These are phyloP conservation scores for Puccinia horiana DNA, from an alignment of 1,284 basidiomycete genomes.

Conservation along the genomic window DNA sequence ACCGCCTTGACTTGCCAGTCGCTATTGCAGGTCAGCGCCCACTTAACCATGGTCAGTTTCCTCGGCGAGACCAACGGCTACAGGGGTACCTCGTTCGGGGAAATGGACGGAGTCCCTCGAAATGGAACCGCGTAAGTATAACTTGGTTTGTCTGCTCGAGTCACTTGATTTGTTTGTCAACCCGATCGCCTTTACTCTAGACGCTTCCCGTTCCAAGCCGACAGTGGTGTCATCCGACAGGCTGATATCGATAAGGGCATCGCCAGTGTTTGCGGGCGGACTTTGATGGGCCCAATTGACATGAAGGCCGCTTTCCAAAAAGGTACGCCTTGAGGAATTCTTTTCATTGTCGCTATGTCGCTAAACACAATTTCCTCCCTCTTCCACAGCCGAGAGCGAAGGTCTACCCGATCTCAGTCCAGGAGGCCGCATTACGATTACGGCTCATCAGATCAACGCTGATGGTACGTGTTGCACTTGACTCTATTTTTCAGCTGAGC, in stretches of 20 bases:
- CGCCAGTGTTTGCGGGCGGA: slow-evolving; percentile 44
- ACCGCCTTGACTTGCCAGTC: not conserved
- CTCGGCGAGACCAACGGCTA: slow-evolving; percentile 46
- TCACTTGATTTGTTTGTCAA: not conserved
- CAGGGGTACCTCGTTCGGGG: slow-evolving; percentile 37
- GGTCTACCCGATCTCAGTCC: slow-evolving; percentile 41
- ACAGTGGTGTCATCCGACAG: slow-evolving; percentile 38
- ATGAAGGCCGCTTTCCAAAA: slow-evolving; percentile 26
- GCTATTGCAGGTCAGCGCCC: not conserved
- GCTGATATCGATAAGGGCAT: slow-evolving; percentile 35
- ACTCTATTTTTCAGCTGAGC: not conserved
- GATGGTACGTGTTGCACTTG: slow-evolving; percentile 14
- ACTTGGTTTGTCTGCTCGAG: not conserved
- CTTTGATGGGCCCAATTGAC: slow-evolving; percentile 42
- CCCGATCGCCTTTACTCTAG: not conserved
- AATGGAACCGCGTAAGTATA: slow-evolving; percentile 43
- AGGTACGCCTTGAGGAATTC: not conserved
- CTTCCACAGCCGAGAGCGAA: slow-evolving; percentile 29
- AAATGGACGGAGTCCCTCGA: slow-evolving; percentile 34
- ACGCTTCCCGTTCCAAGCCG: slow-evolving; percentile 40
- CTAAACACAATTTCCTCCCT: not conserved
- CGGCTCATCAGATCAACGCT: slow-evolving; percentile 47
- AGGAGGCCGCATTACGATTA: slow-evolving; percentile 32
- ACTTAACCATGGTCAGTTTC: slow-evolving; percentile 42
- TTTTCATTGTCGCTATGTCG: not conserved